Evolutionary conservation across 1,284 basidiomycete species (phyloP).

Genomic region (Bothia castanella): DNA sequence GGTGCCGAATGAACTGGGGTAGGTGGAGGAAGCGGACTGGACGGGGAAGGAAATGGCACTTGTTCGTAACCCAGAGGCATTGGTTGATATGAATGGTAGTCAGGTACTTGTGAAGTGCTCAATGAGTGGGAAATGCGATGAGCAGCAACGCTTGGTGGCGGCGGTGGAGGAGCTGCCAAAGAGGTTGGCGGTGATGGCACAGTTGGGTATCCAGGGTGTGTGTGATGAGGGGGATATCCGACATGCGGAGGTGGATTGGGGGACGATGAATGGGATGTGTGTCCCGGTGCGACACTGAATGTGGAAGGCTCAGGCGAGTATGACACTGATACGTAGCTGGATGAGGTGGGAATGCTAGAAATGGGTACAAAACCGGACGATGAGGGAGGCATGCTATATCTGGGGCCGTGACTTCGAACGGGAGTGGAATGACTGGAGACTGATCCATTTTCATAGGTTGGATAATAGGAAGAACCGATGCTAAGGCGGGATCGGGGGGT

Average conservation of each 20-base stretch:
- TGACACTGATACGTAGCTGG: slow-evolving; percentile 28
- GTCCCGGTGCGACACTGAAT: slow-evolving; percentile 41
- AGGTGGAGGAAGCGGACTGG: slow-evolving; percentile 22
- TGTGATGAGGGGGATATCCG: slow-evolving; percentile 34
- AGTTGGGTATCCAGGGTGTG: slow-evolving; percentile 29
- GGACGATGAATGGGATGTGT: slow-evolving; percentile 31
- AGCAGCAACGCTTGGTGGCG: slow-evolving; percentile 20
- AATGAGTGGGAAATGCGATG: slow-evolving; percentile 28
- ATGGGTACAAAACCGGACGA: slow-evolving; percentile 67
- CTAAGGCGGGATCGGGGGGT: slow-evolving; percentile 36
- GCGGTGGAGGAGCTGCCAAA: slow-evolving; percentile 10
- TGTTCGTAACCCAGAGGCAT: slow-evolving; percentile 24
- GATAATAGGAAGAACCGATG: slow-evolving; percentile 43
- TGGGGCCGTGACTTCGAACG: slow-evolving; percentile 46
- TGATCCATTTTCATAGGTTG: slow-evolving; percentile 49
- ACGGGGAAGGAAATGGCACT: slow-evolving; percentile 26
- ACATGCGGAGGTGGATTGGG: slow-evolving; percentile 15
- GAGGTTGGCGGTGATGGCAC: slow-evolving; percentile 9
- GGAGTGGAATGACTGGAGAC: slow-evolving; percentile 33
- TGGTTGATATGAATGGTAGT: slow-evolving; percentile 27
- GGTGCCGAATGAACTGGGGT: slow-evolving; percentile 25
- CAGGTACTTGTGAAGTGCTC: slow-evolving; percentile 23
- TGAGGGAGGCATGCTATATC: slow-evolving; percentile 61
- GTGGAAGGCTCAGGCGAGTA: slow-evolving; percentile 48
- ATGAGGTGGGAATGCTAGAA: slow-evolving; percentile 27